These are phyloP conservation scores for Trapa incisa DNA, from an alignment of 345 rosid genomes.

Conservation along the genomic window DNA sequence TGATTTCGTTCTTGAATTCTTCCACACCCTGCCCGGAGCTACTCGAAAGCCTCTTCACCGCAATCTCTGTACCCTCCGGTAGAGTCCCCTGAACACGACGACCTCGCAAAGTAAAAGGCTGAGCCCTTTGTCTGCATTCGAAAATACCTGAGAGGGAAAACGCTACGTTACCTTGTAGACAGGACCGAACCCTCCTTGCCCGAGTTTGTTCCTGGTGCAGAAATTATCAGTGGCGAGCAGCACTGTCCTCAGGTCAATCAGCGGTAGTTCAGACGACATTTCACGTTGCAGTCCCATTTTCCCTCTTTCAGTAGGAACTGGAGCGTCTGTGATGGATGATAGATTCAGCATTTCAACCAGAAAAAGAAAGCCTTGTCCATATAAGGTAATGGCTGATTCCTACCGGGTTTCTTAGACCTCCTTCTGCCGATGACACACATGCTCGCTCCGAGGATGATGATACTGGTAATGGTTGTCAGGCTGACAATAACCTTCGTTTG, in stretches of 20 bases:
- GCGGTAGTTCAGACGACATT: background rate
- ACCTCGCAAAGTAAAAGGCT: background rate
- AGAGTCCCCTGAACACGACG: conserved; percentile 29
- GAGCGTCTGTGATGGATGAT: background rate
- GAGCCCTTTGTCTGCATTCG: no score
- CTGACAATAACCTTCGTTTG: conserved; percentile 1
- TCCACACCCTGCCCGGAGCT: conserved; percentile 49
- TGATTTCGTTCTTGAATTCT: conserved; percentile 49
- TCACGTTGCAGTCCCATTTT: conserved; percentile 1
- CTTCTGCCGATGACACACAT: background rate
- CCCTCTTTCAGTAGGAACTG: background rate
- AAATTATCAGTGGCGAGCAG: conserved; percentile 3
- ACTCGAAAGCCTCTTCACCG: conserved; percentile 45
- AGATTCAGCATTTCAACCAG: background rate
- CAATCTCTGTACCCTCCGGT: conserved; percentile 30
- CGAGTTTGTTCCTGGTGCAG: conserved; percentile 2
- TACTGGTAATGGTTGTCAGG: conserved; percentile 3
- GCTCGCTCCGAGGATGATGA: conserved; percentile 4
- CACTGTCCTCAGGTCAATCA: background rate
- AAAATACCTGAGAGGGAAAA: background rate
- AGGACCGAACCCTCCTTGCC: conserved; percentile 9
- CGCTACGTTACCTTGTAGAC: conserved; percentile 8
- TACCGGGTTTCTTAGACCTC: conserved; percentile 5
- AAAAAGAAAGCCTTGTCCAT: no score
- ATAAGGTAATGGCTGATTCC: no score